phyloP scores from a whole-genome alignment of 176 grass and related monocot species.

The Luzula sylvatica region DNA sequence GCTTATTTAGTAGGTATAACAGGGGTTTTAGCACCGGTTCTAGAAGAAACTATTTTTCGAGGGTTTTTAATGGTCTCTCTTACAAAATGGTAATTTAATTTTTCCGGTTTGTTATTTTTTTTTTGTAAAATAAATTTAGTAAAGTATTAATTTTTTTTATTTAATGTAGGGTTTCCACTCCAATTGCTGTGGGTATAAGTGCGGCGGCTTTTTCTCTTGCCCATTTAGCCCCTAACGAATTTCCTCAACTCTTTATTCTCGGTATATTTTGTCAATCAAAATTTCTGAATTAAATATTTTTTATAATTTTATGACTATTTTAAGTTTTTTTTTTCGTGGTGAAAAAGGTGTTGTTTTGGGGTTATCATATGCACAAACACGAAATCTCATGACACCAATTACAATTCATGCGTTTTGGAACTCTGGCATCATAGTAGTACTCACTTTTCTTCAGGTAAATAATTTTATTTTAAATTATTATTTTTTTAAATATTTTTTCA shows the following conservation, averaged over 20 bases:
- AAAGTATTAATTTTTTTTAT: background rate
- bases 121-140: slow-evolving; percentile 5
- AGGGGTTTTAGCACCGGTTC: slow-evolving; percentile 82
- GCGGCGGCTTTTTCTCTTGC: slow-evolving; percentile 75
- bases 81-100: slow-evolving; percentile 65
- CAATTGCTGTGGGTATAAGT: slow-evolving; percentile 58
- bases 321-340: slow-evolving; percentile 2
- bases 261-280: slow-evolving; percentile 29
- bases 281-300: slow-evolving; percentile 1
- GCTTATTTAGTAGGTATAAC: slow-evolving; percentile 75
- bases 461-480: background rate
- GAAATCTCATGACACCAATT: slow-evolving; percentile 79
- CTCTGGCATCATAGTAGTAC: slow-evolving; percentile 70
- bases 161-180: slow-evolving; percentile 71
- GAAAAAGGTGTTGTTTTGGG: slow-evolving; percentile 62
- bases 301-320: background rate
- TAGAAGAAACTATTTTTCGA: slow-evolving; percentile 94
- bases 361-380: slow-evolving; percentile 92
- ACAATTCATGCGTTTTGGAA: slow-evolving; percentile 93
- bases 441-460: slow-evolving; percentile 94
- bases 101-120: slow-evolving; percentile 2
- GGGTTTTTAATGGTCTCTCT: slow-evolving; percentile 91
- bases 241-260: slow-evolving; percentile 79
- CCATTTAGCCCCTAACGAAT: slow-evolving; percentile 88
- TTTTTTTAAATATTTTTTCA: background rate